These are phyloP conservation scores for Boechera retrofracta DNA, from an alignment of 345 rosid species.

Conservation along the genomic window DNA sequence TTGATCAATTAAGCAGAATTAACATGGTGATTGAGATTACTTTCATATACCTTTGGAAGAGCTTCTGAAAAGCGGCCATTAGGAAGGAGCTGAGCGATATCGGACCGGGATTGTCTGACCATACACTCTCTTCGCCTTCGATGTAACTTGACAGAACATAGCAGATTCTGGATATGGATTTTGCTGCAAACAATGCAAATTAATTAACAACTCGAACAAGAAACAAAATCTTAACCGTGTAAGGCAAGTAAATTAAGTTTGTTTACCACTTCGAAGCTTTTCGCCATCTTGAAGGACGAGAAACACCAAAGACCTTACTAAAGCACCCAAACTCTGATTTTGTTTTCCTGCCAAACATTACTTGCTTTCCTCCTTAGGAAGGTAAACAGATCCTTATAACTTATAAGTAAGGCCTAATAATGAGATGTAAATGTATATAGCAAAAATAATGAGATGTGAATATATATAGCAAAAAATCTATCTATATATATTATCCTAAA, in stretches of 20 bases:
- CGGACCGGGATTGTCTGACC: slow-evolving; percentile 41
- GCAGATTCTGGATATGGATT: slow-evolving; percentile 30
- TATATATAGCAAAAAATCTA: not conserved
- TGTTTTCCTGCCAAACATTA: slow-evolving; percentile 1
- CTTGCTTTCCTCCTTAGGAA: not conserved
- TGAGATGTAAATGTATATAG: not conserved
- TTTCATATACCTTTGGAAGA: slow-evolving; percentile 40
- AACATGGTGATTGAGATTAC: not conserved
- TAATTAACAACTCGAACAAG: not conserved
- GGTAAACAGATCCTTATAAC: slow-evolving; percentile 11
- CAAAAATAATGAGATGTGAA: not conserved
- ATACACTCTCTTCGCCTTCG: slow-evolving; percentile 46
- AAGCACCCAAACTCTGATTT: slow-evolving; percentile 9
- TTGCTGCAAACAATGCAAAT: slow-evolving; percentile 40
- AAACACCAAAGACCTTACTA: slow-evolving; percentile 3
- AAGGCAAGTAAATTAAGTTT: slow-evolving; percentile 6
- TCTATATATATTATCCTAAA: not conserved
- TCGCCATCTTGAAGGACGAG: slow-evolving; percentile 32
- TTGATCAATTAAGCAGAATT: not conserved
- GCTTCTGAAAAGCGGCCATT: slow-evolving; percentile 37
- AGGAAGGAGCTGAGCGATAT: slow-evolving; percentile 43
- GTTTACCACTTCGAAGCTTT: slow-evolving; percentile 40
- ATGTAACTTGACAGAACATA: slow-evolving; percentile 34
- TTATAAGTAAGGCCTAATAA: not conserved
- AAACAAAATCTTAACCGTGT: not conserved